Percentiles rank a stretch among this genome's conserved stretches.
These are phyloP conservation scores for Xylona heveae DNA, from an alignment of 495 filamentous ascomycete species.

Conservation along the genomic window DNA sequence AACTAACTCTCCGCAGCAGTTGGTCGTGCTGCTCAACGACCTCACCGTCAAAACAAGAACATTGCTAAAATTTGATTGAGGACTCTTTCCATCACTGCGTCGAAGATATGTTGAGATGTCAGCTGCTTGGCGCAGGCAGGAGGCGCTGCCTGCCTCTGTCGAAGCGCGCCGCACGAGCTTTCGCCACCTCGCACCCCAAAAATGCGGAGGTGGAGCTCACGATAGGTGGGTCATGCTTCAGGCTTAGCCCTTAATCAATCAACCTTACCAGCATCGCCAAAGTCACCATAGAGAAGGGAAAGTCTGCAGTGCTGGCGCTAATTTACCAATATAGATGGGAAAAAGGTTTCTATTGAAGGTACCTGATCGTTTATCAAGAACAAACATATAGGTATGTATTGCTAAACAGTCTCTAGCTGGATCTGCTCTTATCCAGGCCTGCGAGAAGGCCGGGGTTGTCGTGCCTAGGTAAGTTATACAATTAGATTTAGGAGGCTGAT, in stretches of 20 bases:
- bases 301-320: slow-evolving; percentile 11
- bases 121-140: slow-evolving; percentile 43
- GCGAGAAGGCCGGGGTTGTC: slow-evolving; percentile 88
- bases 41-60: no score
- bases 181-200: slow-evolving; percentile 50
- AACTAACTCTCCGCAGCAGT: slow-evolving; percentile 9
- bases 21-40: not conserved
- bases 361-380: slow-evolving; percentile 9
- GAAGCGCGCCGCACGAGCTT: slow-evolving; percentile 47
- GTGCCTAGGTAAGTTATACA: slow-evolving; percentile 45
- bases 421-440: slow-evolving; percentile 93
- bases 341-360: slow-evolving; percentile 93
- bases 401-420: slow-evolving; percentile 26
- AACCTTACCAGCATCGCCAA: slow-evolving; percentile 7
- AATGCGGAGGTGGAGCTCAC: slow-evolving; percentile 86
- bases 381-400: not conserved
- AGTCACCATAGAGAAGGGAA: no score
- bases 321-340: slow-evolving; percentile 45
- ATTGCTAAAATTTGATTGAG: no score
- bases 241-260: slow-evolving; percentile 1
- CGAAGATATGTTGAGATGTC: slow-evolving; percentile 70
- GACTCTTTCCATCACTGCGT: slow-evolving; percentile 22
- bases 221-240: slow-evolving; percentile 41
- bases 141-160: slow-evolving; percentile 36
- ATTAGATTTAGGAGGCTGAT: not conserved